Conservation (phyloP, 345 rosid species). For the Noccaea caerulescens region DNA sequence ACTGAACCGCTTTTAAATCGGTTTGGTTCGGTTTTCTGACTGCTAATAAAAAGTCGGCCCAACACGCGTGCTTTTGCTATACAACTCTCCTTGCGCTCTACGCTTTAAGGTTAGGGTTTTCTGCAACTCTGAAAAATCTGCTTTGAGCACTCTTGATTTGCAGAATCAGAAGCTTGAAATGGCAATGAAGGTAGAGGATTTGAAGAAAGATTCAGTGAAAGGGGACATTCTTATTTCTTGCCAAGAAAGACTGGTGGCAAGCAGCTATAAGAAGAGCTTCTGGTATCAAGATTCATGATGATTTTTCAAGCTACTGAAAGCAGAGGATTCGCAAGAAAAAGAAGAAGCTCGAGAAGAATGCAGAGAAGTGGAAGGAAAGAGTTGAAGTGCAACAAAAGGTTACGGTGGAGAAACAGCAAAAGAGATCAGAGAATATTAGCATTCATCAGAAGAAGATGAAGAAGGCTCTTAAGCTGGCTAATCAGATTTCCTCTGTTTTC, state of each 20-base stretch:
- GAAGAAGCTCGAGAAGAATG: slow-evolving; percentile 60
- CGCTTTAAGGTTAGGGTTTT: not conserved
- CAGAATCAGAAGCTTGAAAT: slow-evolving; percentile 61
- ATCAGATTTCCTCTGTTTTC: too few relatives aligned
- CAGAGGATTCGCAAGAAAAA: slow-evolving; percentile 63
- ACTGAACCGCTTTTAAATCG: slow-evolving; percentile 3
- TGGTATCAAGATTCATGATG: slow-evolving; percentile 70
- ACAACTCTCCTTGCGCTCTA: not conserved
- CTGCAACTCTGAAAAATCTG: slow-evolving; percentile 42
- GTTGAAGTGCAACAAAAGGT: slow-evolving; percentile 51
- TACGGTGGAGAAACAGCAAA: slow-evolving; percentile 67
- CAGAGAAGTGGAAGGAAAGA: slow-evolving; percentile 77
- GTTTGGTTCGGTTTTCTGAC: slow-evolving; percentile 11
- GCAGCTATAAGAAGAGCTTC: slow-evolving; percentile 67
- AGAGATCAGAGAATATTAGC: slow-evolving; percentile 65
- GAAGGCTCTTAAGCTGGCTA: slow-evolving; percentile 43
- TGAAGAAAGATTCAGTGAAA: slow-evolving; percentile 65
- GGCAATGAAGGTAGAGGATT: slow-evolving; percentile 55
- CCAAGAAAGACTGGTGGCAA: slow-evolving; percentile 59
- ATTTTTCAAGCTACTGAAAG: slow-evolving; percentile 59
- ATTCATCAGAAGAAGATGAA: slow-evolving; percentile 64
- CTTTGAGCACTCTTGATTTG: slow-evolving; percentile 59
- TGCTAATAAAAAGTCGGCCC: not conserved
- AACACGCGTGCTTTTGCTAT: not conserved
- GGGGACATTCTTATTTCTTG: slow-evolving; percentile 45